These are phyloP conservation scores for Staphylotrichum longicolle DNA, from an alignment of 495 filamentous ascomycete species.

Conservation along the genomic window DNA sequence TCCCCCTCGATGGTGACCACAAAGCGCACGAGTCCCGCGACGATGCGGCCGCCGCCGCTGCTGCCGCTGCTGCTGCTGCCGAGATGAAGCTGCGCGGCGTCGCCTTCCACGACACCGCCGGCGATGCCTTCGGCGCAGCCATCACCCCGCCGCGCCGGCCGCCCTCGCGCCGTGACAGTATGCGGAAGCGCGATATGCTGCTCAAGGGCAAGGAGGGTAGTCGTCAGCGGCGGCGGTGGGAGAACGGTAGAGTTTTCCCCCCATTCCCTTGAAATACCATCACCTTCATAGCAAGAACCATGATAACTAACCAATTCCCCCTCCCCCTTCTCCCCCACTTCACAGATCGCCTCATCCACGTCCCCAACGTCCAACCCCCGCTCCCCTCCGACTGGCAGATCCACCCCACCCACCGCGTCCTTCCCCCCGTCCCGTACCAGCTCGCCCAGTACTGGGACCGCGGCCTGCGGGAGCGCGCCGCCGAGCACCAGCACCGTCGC, in stretches of 20 bases:
- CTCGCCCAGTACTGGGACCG: constrained; percentile 84
- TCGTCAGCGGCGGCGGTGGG: constrained; percentile 82
- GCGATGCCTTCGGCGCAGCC: constrained; percentile 17
- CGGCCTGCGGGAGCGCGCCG: constrained; percentile 53
- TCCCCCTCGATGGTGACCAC: constrained; percentile 44
- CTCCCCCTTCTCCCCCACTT: no score
- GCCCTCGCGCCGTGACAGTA: constrained; percentile 45
- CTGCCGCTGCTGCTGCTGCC: constrained; percentile 1
- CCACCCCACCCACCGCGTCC: constrained; percentile 71
- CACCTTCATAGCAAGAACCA: no score
- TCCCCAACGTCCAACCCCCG: constrained; percentile 83
- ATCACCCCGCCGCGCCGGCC: constrained; percentile 38
- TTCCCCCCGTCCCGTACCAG: constrained; percentile 75
- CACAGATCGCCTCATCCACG: constrained; percentile 77
- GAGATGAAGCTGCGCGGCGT: constrained; percentile 29
- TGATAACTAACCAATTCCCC: no score
- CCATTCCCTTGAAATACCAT: not conserved
- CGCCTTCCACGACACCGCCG: constrained; percentile 7
- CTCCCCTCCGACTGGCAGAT: constrained; percentile 76
- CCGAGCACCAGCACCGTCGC: constrained; percentile 34
- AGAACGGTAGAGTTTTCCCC: constrained; percentile 68
- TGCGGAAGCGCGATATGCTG: constrained; percentile 62
- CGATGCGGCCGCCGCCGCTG: not conserved
- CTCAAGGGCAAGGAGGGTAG: constrained; percentile 94
- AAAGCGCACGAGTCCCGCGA: not conserved